Conservation (phyloP, 164 flowering plant species). For the Echeveria elegans region DNA sequence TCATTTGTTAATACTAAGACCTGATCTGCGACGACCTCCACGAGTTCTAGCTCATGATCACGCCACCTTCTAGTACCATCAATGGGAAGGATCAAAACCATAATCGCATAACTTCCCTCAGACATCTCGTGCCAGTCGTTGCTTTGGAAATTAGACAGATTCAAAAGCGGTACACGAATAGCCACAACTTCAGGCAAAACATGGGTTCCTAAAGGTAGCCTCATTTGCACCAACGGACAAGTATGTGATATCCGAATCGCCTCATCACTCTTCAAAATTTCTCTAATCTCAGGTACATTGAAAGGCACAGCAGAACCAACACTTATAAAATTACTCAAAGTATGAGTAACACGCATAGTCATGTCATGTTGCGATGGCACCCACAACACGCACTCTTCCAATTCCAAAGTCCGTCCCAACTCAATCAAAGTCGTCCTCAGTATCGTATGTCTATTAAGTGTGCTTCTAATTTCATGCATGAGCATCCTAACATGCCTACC, state of each 20-base stretch:
- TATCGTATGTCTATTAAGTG: slow-evolving; percentile 82
- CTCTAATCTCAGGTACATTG: slow-evolving; percentile 56
- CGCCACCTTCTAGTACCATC: slow-evolving; percentile 72
- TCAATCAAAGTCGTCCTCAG: slow-evolving; percentile 76
- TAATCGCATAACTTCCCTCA: slow-evolving; percentile 66
- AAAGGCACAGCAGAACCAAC: slow-evolving; percentile 62
- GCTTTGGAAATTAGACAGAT: slow-evolving; percentile 66
- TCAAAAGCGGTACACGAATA: slow-evolving; percentile 74
- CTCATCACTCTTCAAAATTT: slow-evolving; percentile 51
- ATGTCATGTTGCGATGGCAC: slow-evolving; percentile 71
- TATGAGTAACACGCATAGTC: slow-evolving; percentile 73
- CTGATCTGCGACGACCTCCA: no score
- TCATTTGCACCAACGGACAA: slow-evolving; percentile 55
- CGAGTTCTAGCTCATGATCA: no score
- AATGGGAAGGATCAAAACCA: slow-evolving; percentile 85
- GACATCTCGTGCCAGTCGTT: slow-evolving; percentile 78
- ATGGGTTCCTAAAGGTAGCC: slow-evolving; percentile 52
- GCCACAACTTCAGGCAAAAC: slow-evolving; percentile 76
- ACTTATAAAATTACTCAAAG: slow-evolving; percentile 52
- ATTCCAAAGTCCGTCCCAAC: slow-evolving; percentile 62
- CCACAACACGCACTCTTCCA: slow-evolving; percentile 90
- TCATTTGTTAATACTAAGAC: slow-evolving; percentile 15
- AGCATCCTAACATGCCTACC: slow-evolving; percentile 88
- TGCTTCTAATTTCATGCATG: no score
- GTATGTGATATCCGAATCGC: slow-evolving; percentile 61